Base-by-base conservation (phyloP, 345 rosid genomes). In the Hypericum androsaemum region DNA sequence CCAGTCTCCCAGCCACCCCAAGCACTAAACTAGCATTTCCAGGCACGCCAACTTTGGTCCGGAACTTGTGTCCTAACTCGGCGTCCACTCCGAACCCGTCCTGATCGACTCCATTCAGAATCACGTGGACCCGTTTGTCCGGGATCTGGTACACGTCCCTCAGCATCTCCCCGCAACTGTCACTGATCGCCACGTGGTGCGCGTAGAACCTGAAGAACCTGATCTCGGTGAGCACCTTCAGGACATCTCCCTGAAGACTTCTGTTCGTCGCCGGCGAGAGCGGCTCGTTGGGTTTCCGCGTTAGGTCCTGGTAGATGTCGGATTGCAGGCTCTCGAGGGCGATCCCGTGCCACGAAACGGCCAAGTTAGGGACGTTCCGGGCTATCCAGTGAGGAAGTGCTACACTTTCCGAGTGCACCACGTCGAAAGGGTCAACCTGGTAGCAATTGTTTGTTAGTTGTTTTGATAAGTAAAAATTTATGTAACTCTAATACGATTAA, bases 141-240 rank as follows among this genome's bases (percentile, higher is more conserved):
- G 96, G 96, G 32, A 92, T 88, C 59, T 92, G 98, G 61, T 92
- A 92, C 17, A 87, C 80, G 28, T 87, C 94, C 52, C 96, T 65
- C 7, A 90, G 60, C 83, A 90, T 90, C 62, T 92, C 98, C 0
- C 98, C 98, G 12, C 96, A 88, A 39, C 98, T 92, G 68, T 88
- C 88, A 13, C 96, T 92, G 49, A 84, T 88, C 0, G 98, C 98
- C 0, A 92, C 76, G 22, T 92, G 98, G 12, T 88, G 94, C 7
- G 81, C 77, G 10, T 92, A 92, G 37, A 68, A 81, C 38, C 74
- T 71, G 68, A 92, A 88, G 63, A 92, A 92, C 53, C 96, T 73
- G 9, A 88, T 92, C 70, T 88, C 96, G 1, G 76, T 75, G 0
- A 92, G 73, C 10, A 92, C 78, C 68, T 80, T 88, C 0, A 83